Conservation (phyloP, 805 yeast species). For the Clavispora carvajalis region DNA sequence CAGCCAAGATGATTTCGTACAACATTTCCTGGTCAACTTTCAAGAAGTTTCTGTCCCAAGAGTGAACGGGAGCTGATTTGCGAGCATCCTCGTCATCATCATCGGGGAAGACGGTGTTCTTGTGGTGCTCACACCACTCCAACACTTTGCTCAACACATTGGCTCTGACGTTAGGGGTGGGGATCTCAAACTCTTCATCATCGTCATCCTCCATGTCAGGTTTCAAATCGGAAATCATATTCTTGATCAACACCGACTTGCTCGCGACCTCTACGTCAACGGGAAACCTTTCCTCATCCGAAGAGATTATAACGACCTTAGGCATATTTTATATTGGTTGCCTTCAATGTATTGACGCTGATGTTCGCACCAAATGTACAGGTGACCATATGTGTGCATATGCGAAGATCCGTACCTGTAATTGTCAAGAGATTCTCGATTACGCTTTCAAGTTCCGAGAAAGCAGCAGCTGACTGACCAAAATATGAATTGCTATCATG, state of each 20-base stretch:
- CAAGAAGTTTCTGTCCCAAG: conserved; percentile 93
- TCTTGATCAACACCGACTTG: conserved; percentile 77
- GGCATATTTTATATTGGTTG: conserved; percentile 18
- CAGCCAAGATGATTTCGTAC: conserved; percentile 76
- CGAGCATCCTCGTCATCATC: conserved; percentile 79
- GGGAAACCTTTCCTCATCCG: conserved; percentile 74
- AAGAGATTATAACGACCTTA: conserved; percentile 57
- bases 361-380: not conserved
- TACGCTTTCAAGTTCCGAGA: no score
- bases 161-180: conserved; percentile 85
- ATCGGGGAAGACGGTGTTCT: conserved; percentile 69
- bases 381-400: not conserved
- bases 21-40: conserved; percentile 91
- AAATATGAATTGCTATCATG: no score
- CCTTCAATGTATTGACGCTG: not conserved
- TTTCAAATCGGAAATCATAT: conserved; percentile 72
- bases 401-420: not conserved
- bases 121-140: conserved; percentile 96
- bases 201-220: conserved; percentile 55
- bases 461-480: no score
- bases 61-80: conserved; percentile 86
- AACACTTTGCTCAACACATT: conserved; percentile 84
- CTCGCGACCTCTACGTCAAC: conserved; percentile 82
- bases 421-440: no score
- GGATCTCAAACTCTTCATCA: conserved; percentile 63